phyloP scores from a whole-genome alignment of 2,329 filamentous ascomycete genomes.

The Clonostachys byssicola region DNA sequence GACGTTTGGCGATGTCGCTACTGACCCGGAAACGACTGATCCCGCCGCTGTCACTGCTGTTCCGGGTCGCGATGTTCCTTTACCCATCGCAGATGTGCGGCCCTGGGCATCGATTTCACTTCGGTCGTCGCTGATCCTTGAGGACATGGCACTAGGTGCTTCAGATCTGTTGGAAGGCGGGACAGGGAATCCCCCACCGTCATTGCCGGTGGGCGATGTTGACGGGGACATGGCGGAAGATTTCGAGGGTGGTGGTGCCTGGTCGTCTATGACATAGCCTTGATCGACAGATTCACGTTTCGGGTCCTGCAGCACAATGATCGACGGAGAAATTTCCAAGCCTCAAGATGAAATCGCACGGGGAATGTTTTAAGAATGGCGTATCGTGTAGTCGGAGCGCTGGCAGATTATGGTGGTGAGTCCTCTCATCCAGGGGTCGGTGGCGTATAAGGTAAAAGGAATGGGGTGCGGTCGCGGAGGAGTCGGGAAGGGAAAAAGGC shows the following conservation, averaged over 20 bases:
- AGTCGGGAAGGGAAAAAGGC: not conserved
- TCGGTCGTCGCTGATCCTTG: constrained; percentile 2
- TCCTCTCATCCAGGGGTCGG: not conserved
- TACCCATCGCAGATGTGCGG: constrained; percentile 11
- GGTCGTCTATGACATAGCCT: not conserved
- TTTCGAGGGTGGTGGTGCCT: not conserved
- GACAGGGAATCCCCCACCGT: not conserved
- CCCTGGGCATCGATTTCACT: not conserved
- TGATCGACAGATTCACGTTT: not conserved
- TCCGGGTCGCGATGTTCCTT: constrained; percentile 1
- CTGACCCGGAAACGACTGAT: not conserved
- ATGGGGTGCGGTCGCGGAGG: not conserved
- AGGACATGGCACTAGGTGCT: constrained; percentile 3
- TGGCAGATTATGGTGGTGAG: not conserved
- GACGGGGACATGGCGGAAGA: not conserved
- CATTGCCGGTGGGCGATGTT: not conserved
- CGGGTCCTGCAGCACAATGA: not conserved
- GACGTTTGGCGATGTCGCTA: constrained; percentile 1
- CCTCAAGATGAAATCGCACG: no score
- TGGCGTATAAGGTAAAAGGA: not conserved
- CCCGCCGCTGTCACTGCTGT: constrained; percentile 15
- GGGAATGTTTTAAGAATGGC: no score
- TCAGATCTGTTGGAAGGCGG: not conserved
- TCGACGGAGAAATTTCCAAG: no score
- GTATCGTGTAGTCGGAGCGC: not conserved